A percentile compares a stretch with the other conserved stretches of the same genome.
Conservation (phyloP, 148 eudicot genomes). For the Dianthus caryophyllus region DNA sequence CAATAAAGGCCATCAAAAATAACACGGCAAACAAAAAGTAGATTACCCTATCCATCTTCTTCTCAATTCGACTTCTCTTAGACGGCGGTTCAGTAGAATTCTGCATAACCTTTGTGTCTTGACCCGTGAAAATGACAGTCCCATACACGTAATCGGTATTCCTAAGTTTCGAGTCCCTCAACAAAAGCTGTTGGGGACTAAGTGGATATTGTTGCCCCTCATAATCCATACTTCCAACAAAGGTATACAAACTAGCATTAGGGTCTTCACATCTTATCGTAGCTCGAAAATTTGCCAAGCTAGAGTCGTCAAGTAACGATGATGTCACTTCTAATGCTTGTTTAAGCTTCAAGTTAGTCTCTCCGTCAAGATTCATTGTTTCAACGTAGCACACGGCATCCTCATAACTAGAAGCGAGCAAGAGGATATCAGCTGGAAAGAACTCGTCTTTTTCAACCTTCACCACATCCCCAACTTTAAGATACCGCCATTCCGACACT, state of each 20-base stretch:
- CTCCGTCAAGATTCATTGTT: conserved; percentile 99
- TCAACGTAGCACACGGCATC: conserved; percentile 90
- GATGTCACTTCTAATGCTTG: conserved; percentile 81
- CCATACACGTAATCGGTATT: conserved; percentile 87
- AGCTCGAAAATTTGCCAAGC: conserved; percentile 59
- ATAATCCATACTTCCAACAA: conserved; percentile 80
- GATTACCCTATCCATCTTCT: conserved; percentile 79
- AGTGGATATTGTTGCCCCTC: conserved; percentile 64
- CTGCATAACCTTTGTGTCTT: conserved; percentile 91
- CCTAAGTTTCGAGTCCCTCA: conserved; percentile 82
- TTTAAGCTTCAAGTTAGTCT: conserved; percentile 87
- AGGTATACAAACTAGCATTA: conserved; percentile 80
- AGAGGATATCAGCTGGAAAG: conserved; percentile 89
- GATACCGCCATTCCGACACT: conserved; percentile 55
- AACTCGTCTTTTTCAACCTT: conserved; percentile 86
- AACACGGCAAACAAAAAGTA: conserved; percentile 63
- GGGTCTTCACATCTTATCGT: conserved; percentile 90
- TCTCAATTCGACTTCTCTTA: conserved; percentile 86
- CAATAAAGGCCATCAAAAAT: conserved; percentile 55
- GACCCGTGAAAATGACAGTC: conserved; percentile 86
- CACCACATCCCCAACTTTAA: conserved; percentile 84
- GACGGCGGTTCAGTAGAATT: conserved; percentile 92
- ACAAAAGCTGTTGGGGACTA: conserved; percentile 75
- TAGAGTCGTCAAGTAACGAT: conserved; percentile 46
- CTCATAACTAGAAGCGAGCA: conserved; percentile 87